phyloP scores from a whole-genome alignment of 1,284 basidiomycete genomes.

The Jaminaea rosea region DNA sequence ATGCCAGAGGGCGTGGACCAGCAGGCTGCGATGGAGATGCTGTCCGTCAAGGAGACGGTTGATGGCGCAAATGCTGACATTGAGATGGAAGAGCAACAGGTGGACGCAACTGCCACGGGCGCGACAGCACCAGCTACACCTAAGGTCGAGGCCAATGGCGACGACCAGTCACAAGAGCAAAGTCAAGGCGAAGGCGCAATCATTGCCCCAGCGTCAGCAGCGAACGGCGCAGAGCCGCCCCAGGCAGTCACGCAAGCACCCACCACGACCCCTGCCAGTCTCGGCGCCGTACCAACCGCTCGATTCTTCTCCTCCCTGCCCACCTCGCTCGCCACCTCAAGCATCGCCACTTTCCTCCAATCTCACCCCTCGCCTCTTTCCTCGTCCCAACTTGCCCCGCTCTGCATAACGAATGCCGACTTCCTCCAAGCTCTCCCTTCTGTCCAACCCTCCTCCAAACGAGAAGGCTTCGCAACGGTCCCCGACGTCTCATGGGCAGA shows the following conservation, averaged over 20 bases:
- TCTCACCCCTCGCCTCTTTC: constrained; percentile 74
- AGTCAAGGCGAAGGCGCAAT: no score
- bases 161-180: no score
- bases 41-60: constrained; percentile 4
- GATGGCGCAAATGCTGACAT: constrained; percentile 11
- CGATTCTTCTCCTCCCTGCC: constrained; percentile 40
- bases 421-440: constrained; percentile 71
- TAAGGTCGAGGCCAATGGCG: background rate
- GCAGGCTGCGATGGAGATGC: background rate
- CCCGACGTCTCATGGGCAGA: constrained; percentile 93
- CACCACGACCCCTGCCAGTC: background rate
- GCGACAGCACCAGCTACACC: background rate
- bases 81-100: constrained; percentile 18
- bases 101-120: background rate
- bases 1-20: constrained; percentile 20
- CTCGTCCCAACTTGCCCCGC: constrained; percentile 63
- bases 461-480: constrained; percentile 93
- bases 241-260: background rate
- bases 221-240: no score
- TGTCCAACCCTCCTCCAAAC: constrained; percentile 88
- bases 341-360: constrained; percentile 79
- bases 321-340: constrained; percentile 52
- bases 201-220: no score
- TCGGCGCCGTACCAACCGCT: background rate
- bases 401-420: constrained; percentile 62